These are phyloP conservation scores for Penicillium sp. DNA, from an alignment of 2,329 filamentous ascomycete species.

Conservation along the genomic window DNA sequence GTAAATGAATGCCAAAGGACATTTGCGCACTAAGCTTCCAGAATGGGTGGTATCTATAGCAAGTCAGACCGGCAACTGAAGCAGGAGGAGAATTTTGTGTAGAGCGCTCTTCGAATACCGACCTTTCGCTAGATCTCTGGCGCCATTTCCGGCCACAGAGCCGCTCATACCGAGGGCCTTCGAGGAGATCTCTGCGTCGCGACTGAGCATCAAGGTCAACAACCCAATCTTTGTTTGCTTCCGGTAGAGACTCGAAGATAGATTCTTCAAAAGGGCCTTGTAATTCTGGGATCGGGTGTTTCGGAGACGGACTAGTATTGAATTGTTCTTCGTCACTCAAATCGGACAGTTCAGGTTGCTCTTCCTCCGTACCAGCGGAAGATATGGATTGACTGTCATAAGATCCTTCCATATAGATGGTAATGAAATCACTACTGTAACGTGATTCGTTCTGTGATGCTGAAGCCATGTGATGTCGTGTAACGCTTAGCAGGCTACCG, in stretches of 20 bases:
- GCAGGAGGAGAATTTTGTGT: neutral
- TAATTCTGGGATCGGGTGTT: conserved; percentile 48
- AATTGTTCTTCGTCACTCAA: conserved; percentile 10
- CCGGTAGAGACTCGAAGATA: conserved; percentile 43
- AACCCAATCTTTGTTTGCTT: conserved; percentile 31
- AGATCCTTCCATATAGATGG: conserved; percentile 10
- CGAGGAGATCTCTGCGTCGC: conserved; percentile 70
- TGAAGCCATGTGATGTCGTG: neutral
- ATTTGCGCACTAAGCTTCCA: conserved; percentile 92
- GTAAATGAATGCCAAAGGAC: conserved; percentile 86
- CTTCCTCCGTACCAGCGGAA: conserved; percentile 12
- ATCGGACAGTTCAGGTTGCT: neutral
- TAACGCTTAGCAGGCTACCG: neutral
- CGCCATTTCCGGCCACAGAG: conserved; percentile 78
- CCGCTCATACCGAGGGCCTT: conserved; percentile 69
- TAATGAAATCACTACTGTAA: neutral
- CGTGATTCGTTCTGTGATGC: neutral
- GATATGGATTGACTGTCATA: conserved; percentile 5
- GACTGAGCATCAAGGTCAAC: conserved; percentile 45
- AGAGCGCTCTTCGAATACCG: conserved; percentile 15
- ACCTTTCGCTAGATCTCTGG: conserved; percentile 69
- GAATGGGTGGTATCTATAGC: conserved; percentile 74
- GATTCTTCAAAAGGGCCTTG: conserved; percentile 54
- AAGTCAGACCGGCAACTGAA: conserved; percentile 14
- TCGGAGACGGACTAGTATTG: conserved; percentile 30